Base-by-base conservation (phyloP, 192 early-diverging fungal species). In the Coemansia nantahalensis region DNA sequence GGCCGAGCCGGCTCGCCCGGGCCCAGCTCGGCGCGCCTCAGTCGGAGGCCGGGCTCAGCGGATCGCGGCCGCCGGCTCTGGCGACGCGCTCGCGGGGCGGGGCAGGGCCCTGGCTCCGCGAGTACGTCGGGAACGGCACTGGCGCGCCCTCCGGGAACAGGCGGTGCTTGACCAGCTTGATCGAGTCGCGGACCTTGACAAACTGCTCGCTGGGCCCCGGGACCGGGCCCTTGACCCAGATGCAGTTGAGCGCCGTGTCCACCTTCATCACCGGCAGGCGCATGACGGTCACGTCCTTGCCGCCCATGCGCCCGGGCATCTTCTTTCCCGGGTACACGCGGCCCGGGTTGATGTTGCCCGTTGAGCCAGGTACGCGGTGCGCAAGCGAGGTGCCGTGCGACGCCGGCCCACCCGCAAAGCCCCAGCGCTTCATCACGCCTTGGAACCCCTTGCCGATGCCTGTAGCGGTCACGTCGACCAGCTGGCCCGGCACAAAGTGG, bases 381-480 rank as follows among this genome's bases (percentile, higher is more conserved):
- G 90, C 75, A 9, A 94, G 74, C 15, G 95, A 98, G 26, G 81
- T 83, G 81, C 95, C 95, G 77, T 98, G 95, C 21, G 91, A 87
- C n/a, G 95, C 95, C 17, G 83, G 86, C 16, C 88, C 82, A 62
- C 95, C 95, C 35, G 78, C 82, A 64, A 96, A 96, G 26, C 86
- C 86, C 83, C 88, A 92, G 69, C 94, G 83, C 84, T 98, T 98
- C 94, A 98, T 98, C 7, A 85, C 91, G 56, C 95, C 95, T 54
- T 89, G 87, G 77, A 96, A 96, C 15, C 94, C 94, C 68, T 97
- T 97, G 51, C 91, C 93, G 35, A 88, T 82, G 18, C 87, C 90
- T 47, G 86, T 86, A 10, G 87, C 92, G 24, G 90, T 84, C 42
- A 88, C 84, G 60, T 98, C 95, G 10, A 98, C 90, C 78, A 80